These are phyloP conservation scores for Penicillium riverlandense DNA, from an alignment of 495 filamentous ascomycete species.

Conservation along the genomic window DNA sequence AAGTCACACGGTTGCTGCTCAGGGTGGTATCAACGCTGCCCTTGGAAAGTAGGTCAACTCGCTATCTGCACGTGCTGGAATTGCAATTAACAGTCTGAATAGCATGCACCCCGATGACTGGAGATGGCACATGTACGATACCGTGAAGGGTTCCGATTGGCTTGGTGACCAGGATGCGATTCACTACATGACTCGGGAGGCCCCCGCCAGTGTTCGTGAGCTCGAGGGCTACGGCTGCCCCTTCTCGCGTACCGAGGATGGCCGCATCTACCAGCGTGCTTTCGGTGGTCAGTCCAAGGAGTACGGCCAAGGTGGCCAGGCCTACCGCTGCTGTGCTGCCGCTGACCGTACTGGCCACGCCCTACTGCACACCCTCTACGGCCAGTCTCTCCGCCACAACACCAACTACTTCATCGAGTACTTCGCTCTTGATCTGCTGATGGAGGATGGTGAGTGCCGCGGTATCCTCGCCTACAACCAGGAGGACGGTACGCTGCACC, in stretches of 20 bases:
- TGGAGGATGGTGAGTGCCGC: constrained; percentile 93
- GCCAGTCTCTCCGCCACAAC: constrained; percentile 92
- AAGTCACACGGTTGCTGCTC: constrained; percentile 88
- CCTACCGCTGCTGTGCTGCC: constrained; percentile 91
- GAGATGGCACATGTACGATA: constrained; percentile 99
- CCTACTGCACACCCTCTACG: constrained; percentile 94
- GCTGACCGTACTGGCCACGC: constrained; percentile 95
- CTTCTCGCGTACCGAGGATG: constrained; percentile 95
- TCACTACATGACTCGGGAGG: constrained; percentile 98
- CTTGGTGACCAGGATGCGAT: constrained; percentile 98
- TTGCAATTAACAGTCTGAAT: constrained; percentile 11
- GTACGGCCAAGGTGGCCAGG: constrained; percentile 92
- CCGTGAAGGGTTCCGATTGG: constrained; percentile 98
- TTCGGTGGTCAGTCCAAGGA: constrained; percentile 96
- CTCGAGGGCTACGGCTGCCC: constrained; percentile 97
- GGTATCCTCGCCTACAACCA: constrained; percentile 97
- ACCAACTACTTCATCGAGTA: constrained; percentile 99
- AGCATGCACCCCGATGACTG: constrained; percentile 88
- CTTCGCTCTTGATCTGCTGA: constrained; percentile 92
- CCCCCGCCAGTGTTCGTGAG: constrained; percentile 85
- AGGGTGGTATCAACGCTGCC: constrained; percentile 82
- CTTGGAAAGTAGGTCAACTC: constrained; percentile 64
- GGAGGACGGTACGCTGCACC: constrained; percentile 94
- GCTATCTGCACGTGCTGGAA: neutral
- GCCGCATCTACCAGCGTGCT: constrained; percentile 95